These are phyloP conservation scores for Alternaria incomplexa DNA, from an alignment of 2,329 filamentous ascomycete genomes.

Conservation along the genomic window DNA sequence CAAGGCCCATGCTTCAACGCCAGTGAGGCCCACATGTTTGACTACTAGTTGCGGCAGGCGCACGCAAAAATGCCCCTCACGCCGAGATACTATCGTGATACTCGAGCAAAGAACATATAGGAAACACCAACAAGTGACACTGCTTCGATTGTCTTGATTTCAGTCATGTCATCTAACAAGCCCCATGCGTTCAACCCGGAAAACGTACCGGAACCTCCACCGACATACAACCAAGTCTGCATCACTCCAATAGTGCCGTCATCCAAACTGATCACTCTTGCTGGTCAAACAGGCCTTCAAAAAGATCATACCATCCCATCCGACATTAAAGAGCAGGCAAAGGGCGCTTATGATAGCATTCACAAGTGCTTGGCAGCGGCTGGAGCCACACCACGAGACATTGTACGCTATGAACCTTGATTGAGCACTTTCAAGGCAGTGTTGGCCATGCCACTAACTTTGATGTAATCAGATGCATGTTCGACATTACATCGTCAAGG, in stretches of 20 bases:
- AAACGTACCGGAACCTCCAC: conserved; percentile 30
- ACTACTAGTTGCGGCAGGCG: neutral
- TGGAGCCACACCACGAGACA: conserved; percentile 43
- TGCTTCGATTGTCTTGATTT: neutral
- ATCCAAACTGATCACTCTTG: conserved; percentile 40
- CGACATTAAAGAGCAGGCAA: conserved; percentile 35
- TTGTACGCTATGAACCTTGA: conserved; percentile 12
- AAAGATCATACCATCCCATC: conserved; percentile 15
- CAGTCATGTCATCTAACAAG: conserved; percentile 22
- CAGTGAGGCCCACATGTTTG: neutral
- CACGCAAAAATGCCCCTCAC: conserved; percentile 3
- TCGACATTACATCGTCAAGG: conserved; percentile 46
- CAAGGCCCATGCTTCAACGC: neutral
- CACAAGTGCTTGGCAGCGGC: conserved; percentile 33
- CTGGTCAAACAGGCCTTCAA: conserved; percentile 37
- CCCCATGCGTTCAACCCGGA: conserved; percentile 40
- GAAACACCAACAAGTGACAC: neutral
- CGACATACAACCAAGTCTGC: conserved; percentile 41
- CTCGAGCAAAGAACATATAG: neutral
- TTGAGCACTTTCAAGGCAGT: neutral
- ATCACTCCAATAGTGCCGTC: conserved; percentile 38
- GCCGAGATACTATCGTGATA: neutral
- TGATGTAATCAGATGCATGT: conserved; percentile 28
- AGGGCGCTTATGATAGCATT: conserved; percentile 37
- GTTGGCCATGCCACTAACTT: neutral